Base-by-base conservation (phyloP, 2,329 filamentous ascomycete species). In the Aureobasidium sp. region DNA sequence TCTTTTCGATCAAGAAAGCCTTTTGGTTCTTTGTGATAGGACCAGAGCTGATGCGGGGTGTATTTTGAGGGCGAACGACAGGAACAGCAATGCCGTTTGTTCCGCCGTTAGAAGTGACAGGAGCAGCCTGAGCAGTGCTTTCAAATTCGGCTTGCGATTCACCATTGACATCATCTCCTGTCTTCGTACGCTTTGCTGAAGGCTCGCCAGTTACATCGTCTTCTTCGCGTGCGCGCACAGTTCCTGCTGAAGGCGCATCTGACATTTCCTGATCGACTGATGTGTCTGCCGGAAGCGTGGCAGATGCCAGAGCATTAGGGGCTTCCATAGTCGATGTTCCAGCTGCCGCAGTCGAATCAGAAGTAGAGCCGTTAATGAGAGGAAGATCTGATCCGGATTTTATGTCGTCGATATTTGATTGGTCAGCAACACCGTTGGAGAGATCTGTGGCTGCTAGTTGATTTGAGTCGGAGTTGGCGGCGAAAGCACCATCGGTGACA, bases 131-230 rank as follows among this genome's bases (percentile, higher is more conserved):
- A 27, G 63, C 32, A n/a, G 60, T 69, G 64, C 70, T 71, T 26
- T 75, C 61, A 59, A 66, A 63, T 36, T 61, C 61, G 10, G 26
- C 57, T 7, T 53, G 39, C 8, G 56, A n/a, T 20, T 59, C 44
- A 12, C 46, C 27, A 29, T 46, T 24, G 3, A 59, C 44, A 46
- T 76, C 76, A 47, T 80, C 77, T 17, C 89, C 88, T 0, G 90
- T 88, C 75, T 87, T 93, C 41, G 89, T 85, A 29, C 92, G 87
- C 78, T 97, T 97, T 1, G 91, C 84, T 17, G 84, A 84, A 59
- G 87, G 91, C 66, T 90, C 78, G 32, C 68, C 72, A n/a, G 71
- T 77, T 0, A 79, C 78, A 17, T 78, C 77, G 66, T 96, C 91
- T 5, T 91, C 87, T 63, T 96, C 91, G 15, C 92, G 87, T 67